Evolutionary conservation across 2,329 filamentous ascomycete genomes (phyloP).

Genomic region (Sclerotiophoma versabilis): DNA sequence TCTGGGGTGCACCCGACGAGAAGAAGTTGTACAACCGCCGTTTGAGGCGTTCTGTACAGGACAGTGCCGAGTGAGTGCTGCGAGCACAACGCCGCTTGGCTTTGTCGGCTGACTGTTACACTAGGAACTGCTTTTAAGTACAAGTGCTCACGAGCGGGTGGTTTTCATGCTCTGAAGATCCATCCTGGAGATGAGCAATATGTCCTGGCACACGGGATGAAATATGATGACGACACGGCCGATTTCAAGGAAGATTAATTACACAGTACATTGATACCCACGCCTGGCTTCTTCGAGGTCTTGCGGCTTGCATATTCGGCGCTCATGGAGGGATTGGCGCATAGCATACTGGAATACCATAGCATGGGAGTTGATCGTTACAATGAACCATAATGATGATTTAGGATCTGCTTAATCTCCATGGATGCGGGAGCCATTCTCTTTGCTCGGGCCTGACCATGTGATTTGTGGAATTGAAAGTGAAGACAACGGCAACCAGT

Average conservation of each 20-base stretch:
- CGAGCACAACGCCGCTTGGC: too few relatives aligned
- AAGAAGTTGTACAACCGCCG: conserved; percentile 85
- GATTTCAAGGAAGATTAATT: conserved; percentile 28
- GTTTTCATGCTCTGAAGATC: background rate
- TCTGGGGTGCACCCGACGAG: conserved; percentile 81
- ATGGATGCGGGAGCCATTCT: background rate
- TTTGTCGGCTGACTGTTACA: too few relatives aligned
- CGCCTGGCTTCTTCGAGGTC: conserved; percentile 17
- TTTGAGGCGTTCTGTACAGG: conserved; percentile 76
- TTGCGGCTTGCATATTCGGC: conserved; percentile 36
- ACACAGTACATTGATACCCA: conserved; percentile 40
- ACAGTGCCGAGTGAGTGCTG: conserved; percentile 54
- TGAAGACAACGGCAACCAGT: too few relatives aligned
- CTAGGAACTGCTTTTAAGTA: conserved; percentile 36
- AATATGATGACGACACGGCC: conserved; percentile 27
- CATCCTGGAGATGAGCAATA: background rate
- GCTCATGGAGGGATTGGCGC: conserved; percentile 21
- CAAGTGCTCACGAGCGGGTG: background rate
- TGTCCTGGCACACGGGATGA: too few relatives aligned
- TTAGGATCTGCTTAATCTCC: background rate
- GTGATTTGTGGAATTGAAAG: too few relatives aligned
- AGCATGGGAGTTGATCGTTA: conserved; percentile 22
- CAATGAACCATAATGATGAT: background rate
- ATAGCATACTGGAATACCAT: conserved; percentile 20
- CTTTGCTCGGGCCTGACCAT: too few relatives aligned